Conservation (phyloP, 305 asterid species). For the Coffea humblotiana region DNA sequence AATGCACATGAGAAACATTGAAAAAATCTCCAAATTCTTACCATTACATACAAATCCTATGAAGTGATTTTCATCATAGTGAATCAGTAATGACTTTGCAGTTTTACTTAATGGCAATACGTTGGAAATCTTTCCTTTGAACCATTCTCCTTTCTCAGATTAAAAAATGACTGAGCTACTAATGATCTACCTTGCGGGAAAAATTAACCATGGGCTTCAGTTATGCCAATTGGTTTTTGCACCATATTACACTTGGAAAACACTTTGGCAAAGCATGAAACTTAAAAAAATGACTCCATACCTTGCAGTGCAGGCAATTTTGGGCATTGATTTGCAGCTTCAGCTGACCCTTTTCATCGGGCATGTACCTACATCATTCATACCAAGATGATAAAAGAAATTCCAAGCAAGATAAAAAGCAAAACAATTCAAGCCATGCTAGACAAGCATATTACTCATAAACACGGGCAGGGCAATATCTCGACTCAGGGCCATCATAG, state of each 20-base stretch:
- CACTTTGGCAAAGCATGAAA: not conserved
- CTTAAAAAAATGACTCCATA: slow-evolving; percentile 18
- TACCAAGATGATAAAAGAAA: slow-evolving; percentile 11
- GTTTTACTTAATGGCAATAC: not conserved
- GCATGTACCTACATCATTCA: slow-evolving; percentile 49
- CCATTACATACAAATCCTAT: not conserved
- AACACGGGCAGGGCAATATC: slow-evolving; percentile 97
- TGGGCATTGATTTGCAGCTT: slow-evolving; percentile 97
- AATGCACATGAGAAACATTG: not conserved
- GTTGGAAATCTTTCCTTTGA: not conserved
- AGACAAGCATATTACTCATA: slow-evolving; percentile 60
- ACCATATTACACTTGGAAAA: not conserved
- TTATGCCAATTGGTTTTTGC: not conserved
- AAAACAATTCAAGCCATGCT: slow-evolving; percentile 2
- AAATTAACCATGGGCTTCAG: not conserved
- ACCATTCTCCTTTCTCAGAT: not conserved
- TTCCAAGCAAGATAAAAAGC: slow-evolving; percentile 1
- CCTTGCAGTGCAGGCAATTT: slow-evolving; percentile 98
- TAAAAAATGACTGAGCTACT: not conserved
- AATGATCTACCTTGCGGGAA: not conserved
- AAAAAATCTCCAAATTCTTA: too few species aligned
- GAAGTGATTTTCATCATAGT: not conserved
- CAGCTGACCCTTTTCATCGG: slow-evolving; percentile 60
- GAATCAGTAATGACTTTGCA: not conserved
- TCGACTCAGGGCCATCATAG: slow-evolving; percentile 86